phyloP scores from a whole-genome alignment of 2,329 filamentous ascomycete species.

The Alternaria sp. region DNA sequence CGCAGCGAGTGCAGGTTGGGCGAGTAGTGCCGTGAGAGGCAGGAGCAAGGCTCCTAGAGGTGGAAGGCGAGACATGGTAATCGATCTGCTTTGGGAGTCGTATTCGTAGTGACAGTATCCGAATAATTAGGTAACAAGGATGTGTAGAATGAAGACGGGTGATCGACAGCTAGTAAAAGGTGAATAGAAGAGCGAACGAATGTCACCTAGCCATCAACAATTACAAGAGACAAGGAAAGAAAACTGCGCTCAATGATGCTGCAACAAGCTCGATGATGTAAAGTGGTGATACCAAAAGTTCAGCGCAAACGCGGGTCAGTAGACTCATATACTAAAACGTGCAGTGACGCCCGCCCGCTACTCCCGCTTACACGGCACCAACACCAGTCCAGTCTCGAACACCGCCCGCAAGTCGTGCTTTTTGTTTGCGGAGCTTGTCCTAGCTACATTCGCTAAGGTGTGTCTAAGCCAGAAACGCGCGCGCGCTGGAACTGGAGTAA shows the following conservation, averaged over 20 bases:
- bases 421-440: conserved; percentile 6
- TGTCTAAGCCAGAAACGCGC: conserved; percentile 1
- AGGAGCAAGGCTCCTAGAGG: conserved; percentile 35
- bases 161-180: conserved; percentile 16
- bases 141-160: conserved; percentile 6
- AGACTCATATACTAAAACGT: conserved; percentile 30
- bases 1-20: conserved; percentile 33
- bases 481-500: neutral
- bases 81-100: neutral
- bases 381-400: conserved; percentile 4
- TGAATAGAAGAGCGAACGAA: conserved; percentile 16
- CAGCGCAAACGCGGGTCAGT: conserved; percentile 17
- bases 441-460: neutral
- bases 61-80: conserved; percentile 28
- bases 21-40: conserved; percentile 34
- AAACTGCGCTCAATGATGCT: conserved; percentile 8
- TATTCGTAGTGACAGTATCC: conserved; percentile 2
- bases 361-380: conserved; percentile 17
- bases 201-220: conserved; percentile 21
- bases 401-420: conserved; percentile 1
- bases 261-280: conserved; percentile 2
- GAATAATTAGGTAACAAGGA: conserved; percentile 12
- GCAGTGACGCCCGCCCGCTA: conserved; percentile 16
- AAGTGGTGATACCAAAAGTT: neutral
- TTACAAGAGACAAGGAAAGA: neutral